Evolutionary conservation across 75 land plant species (phyloP).

Genomic region (Picea sitchensis): DNA sequence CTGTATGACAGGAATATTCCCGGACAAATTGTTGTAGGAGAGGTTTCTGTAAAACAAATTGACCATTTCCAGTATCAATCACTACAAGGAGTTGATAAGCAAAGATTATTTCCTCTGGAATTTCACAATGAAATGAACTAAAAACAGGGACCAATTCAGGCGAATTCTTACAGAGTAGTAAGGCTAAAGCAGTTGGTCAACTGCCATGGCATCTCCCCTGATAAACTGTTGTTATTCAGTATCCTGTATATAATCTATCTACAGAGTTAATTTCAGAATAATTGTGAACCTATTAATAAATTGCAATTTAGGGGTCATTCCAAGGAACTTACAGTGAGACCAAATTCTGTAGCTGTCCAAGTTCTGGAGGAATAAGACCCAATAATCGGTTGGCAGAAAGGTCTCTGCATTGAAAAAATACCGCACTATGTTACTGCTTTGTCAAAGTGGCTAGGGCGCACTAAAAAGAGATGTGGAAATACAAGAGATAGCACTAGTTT

Average conservation of each 20-base stretch:
- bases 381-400: slow-evolving; percentile 68
- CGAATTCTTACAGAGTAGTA: slow-evolving; percentile 48
- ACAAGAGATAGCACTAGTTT: background rate
- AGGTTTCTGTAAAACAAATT: slow-evolving; percentile 53
- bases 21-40: slow-evolving; percentile 81
- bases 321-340: slow-evolving; percentile 53
- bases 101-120: background rate
- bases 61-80: slow-evolving; percentile 5
- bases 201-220: slow-evolving; percentile 25
- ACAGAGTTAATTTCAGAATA: background rate
- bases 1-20: slow-evolving; percentile 64
- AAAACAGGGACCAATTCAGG: background rate
- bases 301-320: background rate
- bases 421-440: background rate
- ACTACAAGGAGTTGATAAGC: background rate
- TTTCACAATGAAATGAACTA: background rate
- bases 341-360: slow-evolving; percentile 79
- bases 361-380: slow-evolving; percentile 79
- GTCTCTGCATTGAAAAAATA: slow-evolving; percentile 41
- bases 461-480: background rate
- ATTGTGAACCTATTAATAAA: background rate
- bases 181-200: slow-evolving; percentile 80
- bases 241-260: too few relatives aligned
- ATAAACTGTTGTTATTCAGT: too few relatives aligned
- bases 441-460: background rate